These are phyloP conservation scores for Aspergillus ruber DNA, from an alignment of 2,329 filamentous ascomycete genomes.

Conservation along the genomic window DNA sequence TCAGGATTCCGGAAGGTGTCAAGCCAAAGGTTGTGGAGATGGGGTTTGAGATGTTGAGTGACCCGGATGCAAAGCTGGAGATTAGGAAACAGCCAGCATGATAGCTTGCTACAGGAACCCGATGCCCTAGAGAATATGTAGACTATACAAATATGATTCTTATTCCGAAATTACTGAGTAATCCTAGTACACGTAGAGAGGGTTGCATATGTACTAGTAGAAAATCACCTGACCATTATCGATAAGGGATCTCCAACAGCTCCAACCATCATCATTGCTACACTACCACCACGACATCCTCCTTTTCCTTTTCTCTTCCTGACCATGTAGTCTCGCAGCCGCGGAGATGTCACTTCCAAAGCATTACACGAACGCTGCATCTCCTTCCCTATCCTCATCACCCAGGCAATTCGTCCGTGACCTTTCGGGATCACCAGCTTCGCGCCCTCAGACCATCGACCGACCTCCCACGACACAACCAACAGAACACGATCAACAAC, in stretches of 20 bases:
- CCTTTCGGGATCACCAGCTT: constrained; percentile 7
- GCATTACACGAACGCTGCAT: constrained; percentile 10
- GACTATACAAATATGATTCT: no score
- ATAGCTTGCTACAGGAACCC: background rate
- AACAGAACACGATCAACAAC: constrained; percentile 1
- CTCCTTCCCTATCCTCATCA: constrained; percentile 21
- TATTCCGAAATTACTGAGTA: no score
- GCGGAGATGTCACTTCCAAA: constrained; percentile 32
- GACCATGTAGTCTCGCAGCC: constrained; percentile 24
- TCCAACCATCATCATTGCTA: background rate
- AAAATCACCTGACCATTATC: constrained; percentile 13
- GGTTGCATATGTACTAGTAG: background rate
- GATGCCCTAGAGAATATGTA: no score
- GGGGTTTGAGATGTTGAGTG: constrained; percentile 4
- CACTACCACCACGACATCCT: constrained; percentile 2
- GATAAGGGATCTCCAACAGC: constrained; percentile 21
- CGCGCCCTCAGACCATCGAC: constrained; percentile 17
- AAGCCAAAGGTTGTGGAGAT: background rate
- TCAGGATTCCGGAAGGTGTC: background rate
- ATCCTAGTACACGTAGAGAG: background rate
- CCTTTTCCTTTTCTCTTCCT: constrained; percentile 1
- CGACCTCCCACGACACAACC: constrained; percentile 11
- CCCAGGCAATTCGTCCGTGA: constrained; percentile 20
- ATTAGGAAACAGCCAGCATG: constrained; percentile 2
- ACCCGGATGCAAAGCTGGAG: constrained; percentile 4